A percentile compares a stretch with the other conserved stretches of the same genome.
These are phyloP conservation scores for Starmerella vitae DNA, from an alignment of 805 yeast genomes.

Conservation along the genomic window DNA sequence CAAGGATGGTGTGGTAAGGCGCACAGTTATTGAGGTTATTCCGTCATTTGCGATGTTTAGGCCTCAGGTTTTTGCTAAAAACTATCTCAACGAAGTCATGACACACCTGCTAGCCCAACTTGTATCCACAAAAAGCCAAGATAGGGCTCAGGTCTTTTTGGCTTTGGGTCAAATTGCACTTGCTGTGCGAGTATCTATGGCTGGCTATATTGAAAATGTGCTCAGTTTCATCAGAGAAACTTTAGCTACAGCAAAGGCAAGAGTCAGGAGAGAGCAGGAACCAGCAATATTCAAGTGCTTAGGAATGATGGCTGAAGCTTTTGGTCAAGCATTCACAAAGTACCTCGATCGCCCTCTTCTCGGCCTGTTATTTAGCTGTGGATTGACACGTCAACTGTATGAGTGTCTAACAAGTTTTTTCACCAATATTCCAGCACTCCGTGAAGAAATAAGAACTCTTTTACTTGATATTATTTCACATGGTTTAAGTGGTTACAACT, in stretches of 20 bases:
- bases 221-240: slow-evolving; percentile 73
- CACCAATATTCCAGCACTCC: slow-evolving; percentile 65
- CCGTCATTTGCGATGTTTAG: slow-evolving; percentile 75
- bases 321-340: slow-evolving; percentile 87
- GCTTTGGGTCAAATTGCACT: slow-evolving; percentile 76
- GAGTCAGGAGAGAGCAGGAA: slow-evolving; percentile 56
- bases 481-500: slow-evolving; percentile 68
- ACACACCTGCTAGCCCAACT: slow-evolving; percentile 64
- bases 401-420: slow-evolving; percentile 56
- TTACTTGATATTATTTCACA: slow-evolving; percentile 57
- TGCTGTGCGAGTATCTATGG: slow-evolving; percentile 67
- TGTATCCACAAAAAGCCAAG: slow-evolving; percentile 48
- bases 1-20: slow-evolving; percentile 59
- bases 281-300: slow-evolving; percentile 81
- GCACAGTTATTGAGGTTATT: slow-evolving; percentile 69
- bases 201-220: slow-evolving; percentile 79
- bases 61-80: slow-evolving; percentile 59
- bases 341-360: slow-evolving; percentile 70
- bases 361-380: slow-evolving; percentile 66
- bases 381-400: slow-evolving; percentile 72
- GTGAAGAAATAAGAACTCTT: slow-evolving; percentile 55
- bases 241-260: slow-evolving; percentile 40
- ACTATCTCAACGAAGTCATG: slow-evolving; percentile 67
- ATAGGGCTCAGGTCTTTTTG: slow-evolving; percentile 58
- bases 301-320: slow-evolving; percentile 72